These are phyloP conservation scores for Aspergillus felis DNA, from an alignment of 2,329 filamentous ascomycete species.

Conservation along the genomic window DNA sequence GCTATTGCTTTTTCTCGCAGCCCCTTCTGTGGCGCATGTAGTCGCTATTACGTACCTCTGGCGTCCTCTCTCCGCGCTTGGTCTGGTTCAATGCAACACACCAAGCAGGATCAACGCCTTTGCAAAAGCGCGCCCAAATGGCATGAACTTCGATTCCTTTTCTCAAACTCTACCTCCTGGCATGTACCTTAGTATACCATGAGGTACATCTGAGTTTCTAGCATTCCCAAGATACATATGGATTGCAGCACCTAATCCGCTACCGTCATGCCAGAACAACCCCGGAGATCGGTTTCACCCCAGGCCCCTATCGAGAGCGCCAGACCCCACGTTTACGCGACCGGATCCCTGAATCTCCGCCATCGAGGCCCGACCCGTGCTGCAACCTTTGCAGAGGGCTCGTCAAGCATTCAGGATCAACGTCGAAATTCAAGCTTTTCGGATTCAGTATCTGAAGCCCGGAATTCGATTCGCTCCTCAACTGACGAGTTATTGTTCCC, in stretches of 20 bases:
- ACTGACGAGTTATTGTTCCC: slow-evolving; percentile 66
- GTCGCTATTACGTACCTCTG: neutral
- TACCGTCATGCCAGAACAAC: slow-evolving; percentile 17
- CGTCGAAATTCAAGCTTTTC: slow-evolving; percentile 76
- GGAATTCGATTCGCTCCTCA: slow-evolving; percentile 59
- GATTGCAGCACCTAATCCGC: neutral
- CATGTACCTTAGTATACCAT: neutral
- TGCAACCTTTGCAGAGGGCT: slow-evolving; percentile 34
- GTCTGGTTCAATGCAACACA: neutral
- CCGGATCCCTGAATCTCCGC: slow-evolving; percentile 25
- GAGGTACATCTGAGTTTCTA: neutral
- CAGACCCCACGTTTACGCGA: slow-evolving; percentile 9
- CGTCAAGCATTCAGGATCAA: slow-evolving; percentile 36
- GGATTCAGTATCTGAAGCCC: slow-evolving; percentile 67
- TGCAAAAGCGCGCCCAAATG: neutral
- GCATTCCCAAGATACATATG: neutral
- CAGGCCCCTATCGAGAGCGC: slow-evolving; percentile 12
- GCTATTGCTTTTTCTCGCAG: neutral
- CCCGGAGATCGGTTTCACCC: slow-evolving; percentile 15
- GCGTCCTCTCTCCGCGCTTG: neutral
- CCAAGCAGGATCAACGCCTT: neutral
- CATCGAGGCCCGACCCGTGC: slow-evolving; percentile 35
- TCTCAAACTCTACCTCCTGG: neutral
- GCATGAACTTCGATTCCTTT: neutral
- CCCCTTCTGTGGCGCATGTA: neutral